A percentile compares a stretch with the other conserved stretches of the same genome.
Conservation (phyloP, 2,329 filamentous ascomycete species). For the Aspergillus calidoustus region DNA sequence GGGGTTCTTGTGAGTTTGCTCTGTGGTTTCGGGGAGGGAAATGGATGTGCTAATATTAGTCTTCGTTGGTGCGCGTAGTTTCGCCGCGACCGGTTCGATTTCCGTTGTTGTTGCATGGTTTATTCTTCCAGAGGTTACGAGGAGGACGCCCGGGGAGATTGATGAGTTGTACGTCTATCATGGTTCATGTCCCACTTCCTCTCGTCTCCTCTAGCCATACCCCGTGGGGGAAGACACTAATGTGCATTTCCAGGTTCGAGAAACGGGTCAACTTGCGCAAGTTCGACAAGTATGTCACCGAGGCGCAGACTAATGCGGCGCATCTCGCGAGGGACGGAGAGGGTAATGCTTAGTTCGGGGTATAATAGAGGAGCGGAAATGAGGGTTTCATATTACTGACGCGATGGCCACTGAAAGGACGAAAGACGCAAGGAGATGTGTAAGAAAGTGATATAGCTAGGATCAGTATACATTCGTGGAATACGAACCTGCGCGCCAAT, state of each 20-base stretch:
- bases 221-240: too few relatives aligned
- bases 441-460: too few relatives aligned
- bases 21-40: not conserved
- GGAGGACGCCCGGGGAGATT: slow-evolving; percentile 54
- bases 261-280: slow-evolving; percentile 43
- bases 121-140: slow-evolving; percentile 58
- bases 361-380: not conserved
- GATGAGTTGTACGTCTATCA: slow-evolving; percentile 41
- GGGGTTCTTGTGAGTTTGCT: slow-evolving; percentile 48
- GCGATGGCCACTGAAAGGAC: too few relatives aligned
- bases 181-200: not conserved
- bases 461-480: too few relatives aligned
- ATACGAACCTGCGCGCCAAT: too few relatives aligned
- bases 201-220: not conserved
- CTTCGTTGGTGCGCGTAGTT: slow-evolving; percentile 28
- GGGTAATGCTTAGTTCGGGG: not conserved
- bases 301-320: slow-evolving; percentile 33
- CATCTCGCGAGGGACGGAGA: not conserved
- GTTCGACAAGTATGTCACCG: slow-evolving; percentile 43
- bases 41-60: too few relatives aligned
- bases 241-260: slow-evolving; percentile 32
- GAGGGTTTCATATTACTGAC: too few relatives aligned
- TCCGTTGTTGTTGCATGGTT: slow-evolving; percentile 48
- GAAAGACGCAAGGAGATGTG: too few relatives aligned
- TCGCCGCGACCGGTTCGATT: slow-evolving; percentile 38